These are phyloP conservation scores for Sanguinoderma infundibulare DNA, from an alignment of 1,284 basidiomycete genomes.

Conservation along the genomic window DNA sequence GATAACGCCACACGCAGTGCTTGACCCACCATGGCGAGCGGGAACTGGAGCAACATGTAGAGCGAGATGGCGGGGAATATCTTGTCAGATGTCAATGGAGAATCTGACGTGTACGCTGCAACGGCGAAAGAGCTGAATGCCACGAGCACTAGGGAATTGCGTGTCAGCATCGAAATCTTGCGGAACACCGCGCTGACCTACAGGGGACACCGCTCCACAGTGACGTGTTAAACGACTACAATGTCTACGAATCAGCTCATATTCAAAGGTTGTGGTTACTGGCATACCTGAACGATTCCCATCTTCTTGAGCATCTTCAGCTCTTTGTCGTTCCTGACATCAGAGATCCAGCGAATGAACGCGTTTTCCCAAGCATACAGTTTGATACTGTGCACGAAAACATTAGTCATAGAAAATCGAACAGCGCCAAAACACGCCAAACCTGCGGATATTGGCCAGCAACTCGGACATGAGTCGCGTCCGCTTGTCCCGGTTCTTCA, in stretches of 20 bases:
- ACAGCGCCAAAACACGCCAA: not conserved
- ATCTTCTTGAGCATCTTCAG: constrained; percentile 83
- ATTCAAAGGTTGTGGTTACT: not conserved
- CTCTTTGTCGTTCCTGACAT: constrained; percentile 87
- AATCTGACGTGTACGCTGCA: constrained; percentile 71
- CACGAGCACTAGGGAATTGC: constrained; percentile 58
- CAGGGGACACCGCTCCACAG: constrained; percentile 73
- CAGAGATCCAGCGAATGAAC: constrained; percentile 75
- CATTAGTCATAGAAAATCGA: not conserved
- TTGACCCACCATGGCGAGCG: constrained; percentile 78
- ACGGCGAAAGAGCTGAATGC: constrained; percentile 89
- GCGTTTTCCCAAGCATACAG: constrained; percentile 90
- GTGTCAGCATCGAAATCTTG: constrained; percentile 24
- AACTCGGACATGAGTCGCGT: constrained; percentile 84
- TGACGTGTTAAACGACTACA: constrained; percentile 59
- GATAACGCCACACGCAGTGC: no score
- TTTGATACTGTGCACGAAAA: constrained; percentile 61
- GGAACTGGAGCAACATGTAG: constrained; percentile 91
- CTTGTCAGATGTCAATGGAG: constrained; percentile 85
- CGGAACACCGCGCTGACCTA: constrained; percentile 28
- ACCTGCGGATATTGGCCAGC: constrained; percentile 90
- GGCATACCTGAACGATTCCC: constrained; percentile 67
- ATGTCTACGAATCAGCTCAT: not conserved
- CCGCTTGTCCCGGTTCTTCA: constrained; percentile 87
- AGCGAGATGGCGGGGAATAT: constrained; percentile 95